Conservation (phyloP, 1,139 yeast genomes). For the Saccharomyces hybrid region DNA sequence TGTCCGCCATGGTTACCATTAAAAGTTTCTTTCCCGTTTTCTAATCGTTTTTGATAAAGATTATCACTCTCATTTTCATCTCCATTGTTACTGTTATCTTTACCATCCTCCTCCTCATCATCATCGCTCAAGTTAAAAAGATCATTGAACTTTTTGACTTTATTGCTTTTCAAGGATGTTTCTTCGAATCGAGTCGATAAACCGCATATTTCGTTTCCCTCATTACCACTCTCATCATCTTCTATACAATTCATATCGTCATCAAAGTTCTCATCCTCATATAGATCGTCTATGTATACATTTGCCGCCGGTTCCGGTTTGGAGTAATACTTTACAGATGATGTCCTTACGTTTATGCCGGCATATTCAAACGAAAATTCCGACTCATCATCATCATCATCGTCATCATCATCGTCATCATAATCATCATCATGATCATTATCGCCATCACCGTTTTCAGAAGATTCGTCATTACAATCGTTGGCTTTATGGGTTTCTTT, state of each 20-base stretch:
- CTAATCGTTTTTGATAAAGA: not conserved
- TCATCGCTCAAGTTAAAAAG: slow-evolving; percentile 12
- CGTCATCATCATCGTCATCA: slow-evolving; percentile 15
- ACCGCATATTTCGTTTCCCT: slow-evolving; percentile 34
- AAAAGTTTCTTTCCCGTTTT: not conserved
- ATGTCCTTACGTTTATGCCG: slow-evolving; percentile 48
- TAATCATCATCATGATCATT: not conserved
- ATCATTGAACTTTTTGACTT: slow-evolving; percentile 9
- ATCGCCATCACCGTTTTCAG: slow-evolving; percentile 3
- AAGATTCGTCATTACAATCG: not conserved
- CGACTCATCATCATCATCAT: slow-evolving; percentile 33
- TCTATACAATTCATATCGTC: slow-evolving; percentile 45
- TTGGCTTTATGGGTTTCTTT: not conserved
- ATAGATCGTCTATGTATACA: slow-evolving; percentile 34
- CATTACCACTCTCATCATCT: slow-evolving; percentile 32
- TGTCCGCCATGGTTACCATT: not conserved
- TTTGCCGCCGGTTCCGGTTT: slow-evolving; percentile 25
- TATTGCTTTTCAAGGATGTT: slow-evolving; percentile 6
- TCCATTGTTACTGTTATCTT: too few relatives aligned
- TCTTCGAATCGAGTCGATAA: slow-evolving; percentile 8
- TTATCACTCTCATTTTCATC: not conserved
- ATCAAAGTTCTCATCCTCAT: slow-evolving; percentile 46
- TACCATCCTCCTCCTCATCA: slow-evolving; percentile 1
- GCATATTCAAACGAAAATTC: slow-evolving; percentile 56
- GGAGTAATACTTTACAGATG: slow-evolving; percentile 52